phyloP scores from a whole-genome alignment of 495 filamentous ascomycete genomes.

The Penicillium silybi region DNA sequence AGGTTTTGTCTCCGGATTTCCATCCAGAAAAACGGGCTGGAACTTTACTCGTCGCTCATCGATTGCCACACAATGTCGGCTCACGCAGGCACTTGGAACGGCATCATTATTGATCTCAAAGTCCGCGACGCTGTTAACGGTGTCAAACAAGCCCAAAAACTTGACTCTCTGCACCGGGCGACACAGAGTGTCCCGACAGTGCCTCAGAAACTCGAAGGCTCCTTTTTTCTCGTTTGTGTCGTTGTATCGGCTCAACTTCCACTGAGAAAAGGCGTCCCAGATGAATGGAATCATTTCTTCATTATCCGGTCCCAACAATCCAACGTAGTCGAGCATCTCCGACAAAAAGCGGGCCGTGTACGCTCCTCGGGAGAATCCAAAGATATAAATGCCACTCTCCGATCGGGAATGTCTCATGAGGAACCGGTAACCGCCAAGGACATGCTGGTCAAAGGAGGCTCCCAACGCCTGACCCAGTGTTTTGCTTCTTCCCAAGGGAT shows the following conservation, averaged over 20 bases:
- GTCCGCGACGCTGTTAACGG: conserved; percentile 66
- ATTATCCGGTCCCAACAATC: conserved; percentile 69
- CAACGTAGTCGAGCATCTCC: conserved; percentile 80
- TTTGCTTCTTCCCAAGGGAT: conserved; percentile 60
- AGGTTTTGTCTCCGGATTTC: background rate
- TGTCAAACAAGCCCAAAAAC: conserved; percentile 29
- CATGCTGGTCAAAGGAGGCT: conserved; percentile 68
- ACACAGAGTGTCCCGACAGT: conserved; percentile 69
- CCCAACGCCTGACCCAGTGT: conserved; percentile 72
- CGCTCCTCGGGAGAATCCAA: conserved; percentile 77
- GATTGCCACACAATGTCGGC: conserved; percentile 43
- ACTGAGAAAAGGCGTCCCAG: conserved; percentile 74
- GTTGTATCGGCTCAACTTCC: conserved; percentile 57
- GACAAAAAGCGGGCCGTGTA: conserved; percentile 77
- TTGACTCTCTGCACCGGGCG: conserved; percentile 59
- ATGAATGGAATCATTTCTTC: conserved; percentile 78
- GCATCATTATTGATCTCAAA: conserved; percentile 57
- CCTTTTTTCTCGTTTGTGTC: conserved; percentile 46
- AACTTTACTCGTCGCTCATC: conserved; percentile 48
- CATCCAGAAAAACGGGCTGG: conserved; percentile 18
- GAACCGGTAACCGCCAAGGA: conserved; percentile 76
- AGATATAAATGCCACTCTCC: conserved; percentile 71
- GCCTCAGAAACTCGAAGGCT: conserved; percentile 60
- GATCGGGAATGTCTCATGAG: conserved; percentile 75
- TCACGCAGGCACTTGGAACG: conserved; percentile 18